phyloP scores from a whole-genome alignment of 192 early-diverging fungal species.

The Haplosporangium gracile region DNA sequence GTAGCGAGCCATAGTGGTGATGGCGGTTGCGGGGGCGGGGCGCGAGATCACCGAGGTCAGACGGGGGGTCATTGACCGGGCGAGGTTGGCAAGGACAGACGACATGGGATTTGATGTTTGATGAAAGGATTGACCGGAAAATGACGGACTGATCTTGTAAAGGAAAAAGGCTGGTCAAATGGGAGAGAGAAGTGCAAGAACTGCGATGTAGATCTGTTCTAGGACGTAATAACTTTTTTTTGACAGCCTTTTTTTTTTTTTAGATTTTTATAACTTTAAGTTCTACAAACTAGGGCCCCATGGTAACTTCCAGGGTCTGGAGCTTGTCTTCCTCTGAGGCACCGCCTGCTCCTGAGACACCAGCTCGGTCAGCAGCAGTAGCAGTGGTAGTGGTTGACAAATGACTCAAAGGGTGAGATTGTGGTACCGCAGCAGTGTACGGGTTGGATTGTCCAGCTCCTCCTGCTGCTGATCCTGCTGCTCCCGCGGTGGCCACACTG shows the following conservation, averaged over 20 bases:
- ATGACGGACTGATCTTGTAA: neutral
- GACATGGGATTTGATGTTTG: slow-evolving; percentile 20
- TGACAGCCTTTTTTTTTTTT: too few relatives aligned
- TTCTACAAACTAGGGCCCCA: neutral
- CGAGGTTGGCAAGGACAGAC: slow-evolving; percentile 19
- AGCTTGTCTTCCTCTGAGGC: neutral
- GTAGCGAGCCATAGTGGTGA: slow-evolving; percentile 22
- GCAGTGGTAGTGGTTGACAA: too few relatives aligned
- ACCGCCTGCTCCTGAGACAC: neutral
- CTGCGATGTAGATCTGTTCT: neutral
- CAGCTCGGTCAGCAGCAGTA: too few relatives aligned
- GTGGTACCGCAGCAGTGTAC: neutral
- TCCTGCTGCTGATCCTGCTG: neutral
- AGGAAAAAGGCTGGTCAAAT: too few relatives aligned
- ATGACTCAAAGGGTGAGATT: neutral
- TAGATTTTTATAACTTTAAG: neutral
- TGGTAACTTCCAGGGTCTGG: neutral
- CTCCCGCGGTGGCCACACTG: neutral
- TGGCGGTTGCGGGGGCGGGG: slow-evolving; percentile 21
- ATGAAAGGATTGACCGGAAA: neutral
- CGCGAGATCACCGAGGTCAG: slow-evolving; percentile 23
- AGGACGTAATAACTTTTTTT: neutral
- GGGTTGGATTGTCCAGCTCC: neutral
- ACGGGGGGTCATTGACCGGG: slow-evolving; percentile 36
- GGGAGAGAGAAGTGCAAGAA: neutral